These are phyloP conservation scores for Flaveria robusta DNA, from an alignment of 129 eudicot genomes.

Conservation along the genomic window DNA sequence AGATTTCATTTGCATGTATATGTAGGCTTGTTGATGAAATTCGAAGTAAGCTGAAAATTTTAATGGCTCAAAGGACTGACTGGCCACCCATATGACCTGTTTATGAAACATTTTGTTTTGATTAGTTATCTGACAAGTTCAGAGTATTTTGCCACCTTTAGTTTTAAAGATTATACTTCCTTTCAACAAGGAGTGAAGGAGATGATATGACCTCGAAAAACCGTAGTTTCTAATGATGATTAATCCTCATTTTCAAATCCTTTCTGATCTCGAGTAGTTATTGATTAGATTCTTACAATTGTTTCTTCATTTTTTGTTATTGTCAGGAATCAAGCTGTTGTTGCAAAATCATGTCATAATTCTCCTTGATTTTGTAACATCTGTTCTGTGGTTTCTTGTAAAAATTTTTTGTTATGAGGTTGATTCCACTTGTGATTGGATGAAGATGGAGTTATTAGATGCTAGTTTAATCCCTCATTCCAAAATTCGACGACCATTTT, in stretches of 20 bases:
- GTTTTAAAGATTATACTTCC: too few relatives aligned
- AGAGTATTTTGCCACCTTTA: neutral
- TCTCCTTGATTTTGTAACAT: slow-evolving; percentile 31
- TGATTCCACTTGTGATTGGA: slow-evolving; percentile 25
- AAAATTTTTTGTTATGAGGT: slow-evolving; percentile 21
- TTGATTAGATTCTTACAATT: neutral
- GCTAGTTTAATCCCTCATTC: slow-evolving; percentile 31
- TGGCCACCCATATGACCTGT: too few relatives aligned
- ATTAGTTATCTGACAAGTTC: neutral
- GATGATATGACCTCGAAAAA: neutral
- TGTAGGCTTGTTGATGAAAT: neutral
- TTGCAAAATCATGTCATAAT: slow-evolving; percentile 14
- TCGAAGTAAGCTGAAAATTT: neutral
- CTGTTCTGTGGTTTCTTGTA: slow-evolving; percentile 8
- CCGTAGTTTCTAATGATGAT: neutral
- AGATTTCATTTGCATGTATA: neutral
- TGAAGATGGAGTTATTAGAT: slow-evolving; percentile 33
- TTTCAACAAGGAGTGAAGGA: neutral
- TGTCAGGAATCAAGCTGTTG: slow-evolving; percentile 17
- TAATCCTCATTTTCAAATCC: neutral
- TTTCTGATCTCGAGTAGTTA: slow-evolving; percentile 13
- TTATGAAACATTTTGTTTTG: too few relatives aligned
- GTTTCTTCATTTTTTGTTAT: neutral
- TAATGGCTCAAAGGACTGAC: too few relatives aligned
- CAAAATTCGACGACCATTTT: slow-evolving; percentile 25